Evolutionary conservation across 768 basidiomycete genomes (phyloP).

Genomic region (Tephrocybe sp.): DNA sequence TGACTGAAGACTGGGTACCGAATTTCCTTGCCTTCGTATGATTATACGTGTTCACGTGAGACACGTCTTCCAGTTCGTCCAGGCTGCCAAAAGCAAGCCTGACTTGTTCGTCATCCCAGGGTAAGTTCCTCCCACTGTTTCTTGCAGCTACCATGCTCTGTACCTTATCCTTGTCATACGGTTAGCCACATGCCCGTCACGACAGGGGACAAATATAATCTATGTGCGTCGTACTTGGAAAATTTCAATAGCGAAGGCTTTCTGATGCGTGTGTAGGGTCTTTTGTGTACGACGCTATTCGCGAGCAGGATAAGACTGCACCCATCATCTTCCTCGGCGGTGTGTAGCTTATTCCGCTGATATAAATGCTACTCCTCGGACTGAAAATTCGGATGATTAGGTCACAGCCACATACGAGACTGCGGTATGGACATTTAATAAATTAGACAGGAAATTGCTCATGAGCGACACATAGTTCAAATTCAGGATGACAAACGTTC

Average conservation of each 20-base stretch:
- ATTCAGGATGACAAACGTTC: constrained; percentile 64
- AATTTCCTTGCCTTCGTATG: background rate
- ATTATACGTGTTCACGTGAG: background rate
- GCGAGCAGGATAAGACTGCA: constrained; percentile 65
- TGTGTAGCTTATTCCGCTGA: constrained; percentile 11
- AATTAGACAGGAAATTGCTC: background rate
- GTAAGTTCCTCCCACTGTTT: constrained; percentile 31
- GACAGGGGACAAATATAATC: constrained; percentile 36
- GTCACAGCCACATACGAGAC: constrained; percentile 79
- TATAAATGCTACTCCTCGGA: background rate
- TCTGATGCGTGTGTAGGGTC: constrained; percentile 48
- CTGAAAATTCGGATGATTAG: constrained; percentile 23
- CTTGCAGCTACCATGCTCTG: background rate
- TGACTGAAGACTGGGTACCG: constrained; percentile 72
- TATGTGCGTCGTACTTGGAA: constrained; percentile 40
- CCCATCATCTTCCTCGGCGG: constrained; percentile 86
- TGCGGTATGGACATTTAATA: constrained; percentile 39
- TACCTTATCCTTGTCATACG: background rate
- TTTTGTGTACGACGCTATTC: constrained; percentile 68
- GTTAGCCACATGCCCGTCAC: constrained; percentile 80
- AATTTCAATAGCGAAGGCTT: background rate
- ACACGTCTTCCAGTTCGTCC: constrained; percentile 51
- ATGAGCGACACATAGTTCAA: too few relatives aligned
- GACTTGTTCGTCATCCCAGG: constrained; percentile 79
- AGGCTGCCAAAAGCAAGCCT: constrained; percentile 77